Base-by-base conservation (phyloP, 1,139 yeast genomes). In the Protomyces inouyei region DNA sequence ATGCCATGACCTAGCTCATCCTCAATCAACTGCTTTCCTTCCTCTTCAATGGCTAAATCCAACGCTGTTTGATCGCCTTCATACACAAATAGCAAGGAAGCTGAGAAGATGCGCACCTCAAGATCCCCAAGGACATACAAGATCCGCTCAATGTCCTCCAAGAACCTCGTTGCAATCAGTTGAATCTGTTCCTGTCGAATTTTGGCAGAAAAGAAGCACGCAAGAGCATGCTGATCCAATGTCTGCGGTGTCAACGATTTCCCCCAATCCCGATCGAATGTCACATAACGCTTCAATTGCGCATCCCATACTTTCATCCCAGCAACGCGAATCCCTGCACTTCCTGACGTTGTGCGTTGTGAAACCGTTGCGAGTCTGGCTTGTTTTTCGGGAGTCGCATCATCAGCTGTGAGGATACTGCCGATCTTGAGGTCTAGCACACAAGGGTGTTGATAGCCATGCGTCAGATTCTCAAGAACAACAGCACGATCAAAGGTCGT, bases 401-500 rank as follows among this genome's bases (percentile, higher is more conserved):
- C 75, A 3, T 79, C 79, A 74, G 92, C 98, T 70, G 87, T 84
- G 43, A 93, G 76, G 14, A 80, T 72, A 3, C 84, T 75, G 0
- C 98, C 98, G 5, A 93, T 78, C 73, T 93, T 93, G 63, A 92
- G 83, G 72, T 93, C 98, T 68, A 92, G 72, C 2, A 93, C 81
- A 66, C 88, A 83, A 0, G 98, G 98, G 59, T 78, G 76, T 2
- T 66, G 72, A 72, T 80, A 88, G 0, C 89, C 89, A 66, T 81
- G 74, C 59, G 87, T 77, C 3, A 86, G 74, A 73, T 92, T 93
- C 70, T 85, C 85, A 56, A 93, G 76, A n/a, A 92, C 95, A n/a
- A 90, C 73, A 10, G 70, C 74, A 65, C 64, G 54, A 9, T 64
- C 59, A 35, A 52, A 57, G 40, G 38, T 35, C 35, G 45, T 55